These are phyloP conservation scores for Cryptosporidium meleagridis DNA, from an alignment of 169 alveolate genomes.

Conservation along the genomic window DNA sequence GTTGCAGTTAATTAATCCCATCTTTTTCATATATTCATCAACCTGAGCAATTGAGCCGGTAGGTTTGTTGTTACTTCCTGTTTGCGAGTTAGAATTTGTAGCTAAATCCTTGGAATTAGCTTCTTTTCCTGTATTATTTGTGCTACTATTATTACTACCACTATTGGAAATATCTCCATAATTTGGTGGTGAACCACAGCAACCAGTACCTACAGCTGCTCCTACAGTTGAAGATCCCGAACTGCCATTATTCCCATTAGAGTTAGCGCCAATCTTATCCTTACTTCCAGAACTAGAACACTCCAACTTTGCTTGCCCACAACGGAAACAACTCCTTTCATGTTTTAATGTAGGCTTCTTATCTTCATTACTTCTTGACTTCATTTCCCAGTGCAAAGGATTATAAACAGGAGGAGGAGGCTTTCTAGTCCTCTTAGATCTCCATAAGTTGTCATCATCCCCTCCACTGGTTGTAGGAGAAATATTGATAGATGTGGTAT, in stretches of 20 bases:
- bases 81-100: neutral
- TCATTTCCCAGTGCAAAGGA: constrained; percentile 62
- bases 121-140: neutral
- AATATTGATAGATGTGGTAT: constrained; percentile 1
- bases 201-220: constrained; percentile 4
- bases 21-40: constrained; percentile 65
- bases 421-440: constrained; percentile 67
- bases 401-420: constrained; percentile 73
- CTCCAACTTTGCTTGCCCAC: constrained; percentile 85
- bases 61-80: neutral
- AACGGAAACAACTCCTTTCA: constrained; percentile 89
- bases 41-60: constrained; percentile 45
- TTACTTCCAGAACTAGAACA: constrained; percentile 14
- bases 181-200: constrained; percentile 66
- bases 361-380: constrained; percentile 78
- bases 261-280: neutral
- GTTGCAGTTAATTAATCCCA: constrained; percentile 85
- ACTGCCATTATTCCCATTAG: neutral
- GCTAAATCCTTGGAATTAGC: neutral
- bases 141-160: neutral
- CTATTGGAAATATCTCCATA: constrained; percentile 2
- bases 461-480: constrained; percentile 68
- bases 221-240: constrained; percentile 2
- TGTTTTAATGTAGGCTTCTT: constrained; percentile 82
- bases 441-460: constrained; percentile 59